These are phyloP conservation scores for Quercus lobata DNA, from an alignment of 331 rosid genomes.

Conservation along the genomic window DNA sequence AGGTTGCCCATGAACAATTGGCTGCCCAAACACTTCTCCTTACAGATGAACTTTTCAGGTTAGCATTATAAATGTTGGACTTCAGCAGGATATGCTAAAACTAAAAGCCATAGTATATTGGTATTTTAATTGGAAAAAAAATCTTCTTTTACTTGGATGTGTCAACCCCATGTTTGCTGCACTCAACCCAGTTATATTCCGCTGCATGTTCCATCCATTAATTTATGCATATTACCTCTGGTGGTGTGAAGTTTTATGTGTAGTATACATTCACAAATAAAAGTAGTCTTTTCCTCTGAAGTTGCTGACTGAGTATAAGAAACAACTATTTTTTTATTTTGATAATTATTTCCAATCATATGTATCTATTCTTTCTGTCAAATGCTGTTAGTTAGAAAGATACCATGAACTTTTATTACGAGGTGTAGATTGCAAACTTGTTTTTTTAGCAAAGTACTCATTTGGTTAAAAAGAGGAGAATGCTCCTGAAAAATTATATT, in stretches of 20 bases:
- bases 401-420: neutral
- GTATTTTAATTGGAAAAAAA: neutral
- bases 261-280: neutral
- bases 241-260: neutral
- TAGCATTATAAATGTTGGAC: constrained; percentile 5
- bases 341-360: neutral
- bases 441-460: neutral
- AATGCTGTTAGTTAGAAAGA: neutral
- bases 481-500: neutral
- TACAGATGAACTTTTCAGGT: constrained; percentile 93
- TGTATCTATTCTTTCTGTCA: neutral
- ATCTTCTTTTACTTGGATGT: neutral
- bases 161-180: neutral
- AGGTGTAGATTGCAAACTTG: neutral
- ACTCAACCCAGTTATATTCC: neutral
- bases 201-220: neutral
- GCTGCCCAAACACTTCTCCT: constrained; percentile 84
- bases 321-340: neutral
- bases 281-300: neutral
- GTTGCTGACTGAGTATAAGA: neutral
- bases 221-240: neutral
- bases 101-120: neutral
- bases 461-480: neutral
- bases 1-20: constrained; percentile 90
- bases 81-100: neutral